A percentile compares a stretch with the other conserved stretches of the same genome.
Conservation (phyloP, 1,284 basidiomycete species). For the Cryptococcus sp. region DNA sequence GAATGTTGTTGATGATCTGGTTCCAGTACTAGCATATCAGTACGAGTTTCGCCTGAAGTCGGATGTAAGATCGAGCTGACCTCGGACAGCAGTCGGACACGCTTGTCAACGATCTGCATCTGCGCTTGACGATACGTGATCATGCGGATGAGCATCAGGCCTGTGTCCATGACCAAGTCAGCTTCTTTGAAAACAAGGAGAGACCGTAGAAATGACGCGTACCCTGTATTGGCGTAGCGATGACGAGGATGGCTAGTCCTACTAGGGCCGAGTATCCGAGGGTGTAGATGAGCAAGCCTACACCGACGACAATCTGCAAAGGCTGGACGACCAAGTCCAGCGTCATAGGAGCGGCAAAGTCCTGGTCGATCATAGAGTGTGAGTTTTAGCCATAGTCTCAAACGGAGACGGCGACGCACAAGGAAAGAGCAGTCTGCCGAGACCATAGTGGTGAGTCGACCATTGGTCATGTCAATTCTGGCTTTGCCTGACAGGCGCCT, state of each 20-base stretch:
- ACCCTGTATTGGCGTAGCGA: slow-evolving; percentile 17
- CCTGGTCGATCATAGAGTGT: slow-evolving; percentile 8
- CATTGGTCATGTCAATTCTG: slow-evolving; percentile 18
- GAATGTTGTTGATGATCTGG: slow-evolving; percentile 39
- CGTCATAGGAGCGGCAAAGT: slow-evolving; percentile 11
- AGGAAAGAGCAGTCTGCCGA: slow-evolving; percentile 64
- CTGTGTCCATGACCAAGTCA: slow-evolving; percentile 14
- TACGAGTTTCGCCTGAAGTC: neutral
- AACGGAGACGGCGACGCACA: slow-evolving; percentile 52
- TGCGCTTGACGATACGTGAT: slow-evolving; percentile 67
- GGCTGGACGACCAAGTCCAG: slow-evolving; percentile 57
- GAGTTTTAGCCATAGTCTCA: neutral
- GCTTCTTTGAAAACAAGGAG: too few species aligned
- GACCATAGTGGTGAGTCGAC: slow-evolving; percentile 67
- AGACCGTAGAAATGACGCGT: too few species aligned
- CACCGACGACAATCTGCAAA: slow-evolving; percentile 62
- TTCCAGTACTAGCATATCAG: neutral
- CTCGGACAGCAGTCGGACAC: slow-evolving; percentile 41
- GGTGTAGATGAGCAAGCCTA: slow-evolving; percentile 65
- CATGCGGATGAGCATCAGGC: slow-evolving; percentile 64
- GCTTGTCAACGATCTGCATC: slow-evolving; percentile 70
- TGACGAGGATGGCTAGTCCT: slow-evolving; percentile 48
- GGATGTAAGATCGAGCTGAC: slow-evolving; percentile 6
- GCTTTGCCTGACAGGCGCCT: slow-evolving; percentile 25
- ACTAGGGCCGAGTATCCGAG: slow-evolving; percentile 34